Conservation (phyloP, 306 rosid species). For the Hylodesmum podocarpum region DNA sequence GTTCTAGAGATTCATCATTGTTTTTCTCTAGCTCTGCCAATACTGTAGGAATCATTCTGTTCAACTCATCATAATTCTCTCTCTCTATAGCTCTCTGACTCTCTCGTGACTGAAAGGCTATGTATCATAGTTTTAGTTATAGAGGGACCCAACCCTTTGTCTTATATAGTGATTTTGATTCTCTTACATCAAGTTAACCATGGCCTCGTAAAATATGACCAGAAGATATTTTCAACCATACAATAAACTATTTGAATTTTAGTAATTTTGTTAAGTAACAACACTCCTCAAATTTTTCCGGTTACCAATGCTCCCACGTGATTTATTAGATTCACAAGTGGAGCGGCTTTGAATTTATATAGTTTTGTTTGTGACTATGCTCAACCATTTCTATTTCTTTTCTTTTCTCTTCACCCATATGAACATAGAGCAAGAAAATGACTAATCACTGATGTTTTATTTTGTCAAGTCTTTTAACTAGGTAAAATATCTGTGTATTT, state of each 20-base stretch:
- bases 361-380: background rate
- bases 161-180: background rate
- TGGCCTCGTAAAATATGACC: background rate
- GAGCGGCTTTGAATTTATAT: background rate
- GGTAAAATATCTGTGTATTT: background rate
- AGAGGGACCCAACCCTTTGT: constrained; percentile 29
- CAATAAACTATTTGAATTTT: background rate
- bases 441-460: background rate
- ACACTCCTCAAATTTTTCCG: background rate
- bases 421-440: background rate
- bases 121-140: background rate
- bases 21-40: background rate
- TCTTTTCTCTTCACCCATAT: background rate
- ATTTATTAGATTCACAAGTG: background rate
- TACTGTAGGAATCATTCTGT: background rate
- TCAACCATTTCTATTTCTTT: background rate
- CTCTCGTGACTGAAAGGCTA: background rate
- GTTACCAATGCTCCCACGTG: no score
- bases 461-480: background rate
- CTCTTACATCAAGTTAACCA: background rate
- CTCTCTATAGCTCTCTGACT: no score
- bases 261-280: background rate
- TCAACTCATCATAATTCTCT: background rate
- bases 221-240: background rate
- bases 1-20: constrained; percentile 6